Evolutionary conservation across 2,329 filamentous ascomycete species (phyloP).

Genomic region (Colletotrichum noveboracense): DNA sequence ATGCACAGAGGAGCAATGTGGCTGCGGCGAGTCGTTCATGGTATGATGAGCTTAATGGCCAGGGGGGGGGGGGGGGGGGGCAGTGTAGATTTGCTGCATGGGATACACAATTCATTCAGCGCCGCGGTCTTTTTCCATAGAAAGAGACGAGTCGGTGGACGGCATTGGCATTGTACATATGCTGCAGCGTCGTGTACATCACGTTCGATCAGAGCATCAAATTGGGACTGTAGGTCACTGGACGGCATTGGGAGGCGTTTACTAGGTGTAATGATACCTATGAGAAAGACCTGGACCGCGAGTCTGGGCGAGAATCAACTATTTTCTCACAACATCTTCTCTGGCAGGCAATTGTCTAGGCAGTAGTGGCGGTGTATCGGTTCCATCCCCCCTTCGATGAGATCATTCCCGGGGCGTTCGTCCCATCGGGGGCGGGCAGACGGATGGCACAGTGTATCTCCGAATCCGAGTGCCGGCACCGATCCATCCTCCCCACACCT

Average conservation of each 20-base stretch:
- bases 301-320: neutral
- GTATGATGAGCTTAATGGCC: conserved; percentile 49
- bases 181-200: conserved; percentile 14
- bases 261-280: conserved; percentile 20
- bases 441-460: conserved; percentile 9
- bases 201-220: neutral
- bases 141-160: neutral
- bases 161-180: neutral
- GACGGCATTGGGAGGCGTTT: conserved; percentile 20
- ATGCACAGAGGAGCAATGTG: conserved; percentile 84
- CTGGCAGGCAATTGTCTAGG: fast-evolving
- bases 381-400: neutral
- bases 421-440: neutral
- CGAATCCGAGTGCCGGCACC: conserved; percentile 4
- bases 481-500: neutral
- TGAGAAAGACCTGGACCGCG: neutral
- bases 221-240: neutral
- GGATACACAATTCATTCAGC: neutral
- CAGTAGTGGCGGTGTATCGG: neutral
- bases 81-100: neutral
- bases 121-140: neutral
- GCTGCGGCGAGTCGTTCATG: conserved; percentile 97
- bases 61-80: too few relatives aligned
- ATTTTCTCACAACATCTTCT: neutral
- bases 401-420: neutral